Evolutionary conservation across 2,329 filamentous ascomycete genomes (phyloP), one percentile per base, ranked within the genome.

Genomic region (Venturia effusa): DNA sequence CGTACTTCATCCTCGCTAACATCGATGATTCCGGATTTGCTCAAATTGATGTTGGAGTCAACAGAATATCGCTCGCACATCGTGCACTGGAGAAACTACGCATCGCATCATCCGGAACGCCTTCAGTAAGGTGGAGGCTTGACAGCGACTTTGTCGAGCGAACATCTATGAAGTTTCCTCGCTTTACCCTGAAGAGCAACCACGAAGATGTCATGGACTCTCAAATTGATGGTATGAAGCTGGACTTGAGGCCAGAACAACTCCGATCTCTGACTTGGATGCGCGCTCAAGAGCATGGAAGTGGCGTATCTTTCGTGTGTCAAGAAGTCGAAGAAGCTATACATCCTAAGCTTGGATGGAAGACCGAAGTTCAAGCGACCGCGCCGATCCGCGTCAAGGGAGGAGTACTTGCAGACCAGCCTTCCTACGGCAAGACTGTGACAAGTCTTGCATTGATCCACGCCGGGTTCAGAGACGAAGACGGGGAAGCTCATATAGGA

Each of bases 361-460:
- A 82, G 64, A 78, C 79, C 1, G 85, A 87, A 70, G 84, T 76
- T 1, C 73, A 71, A n/a, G 81, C 79, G n/a, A 68, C 78, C 65
- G 70, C 75, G 41, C 30, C 71, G n/a, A 60, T 76, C 62, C 41
- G 65, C 39, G 66, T 86, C 48, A 79, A 78, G 22, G 86, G 86
- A 15, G 86, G 86, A 5, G 77, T 88, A 22, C 75, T 88, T 40
- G 85, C 85, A 1, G 84, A 88, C 68, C 78, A 83, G 55, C 84
- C 87, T 40, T 85, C 84, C 0, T 88, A 86, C 69, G 87, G 87
- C 0, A 89, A 89, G 68, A 89, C 86, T 0, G 80, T 84, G 1
- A 80, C 82, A 0, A 80, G 80, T 1, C 75, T 88, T 15, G 84
- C 78, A 0, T 71, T 88, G 10, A 79, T 87, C 37, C 76, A 83